A percentile compares a stretch with the other conserved stretches of the same genome.
Conservation (phyloP, 257 asterid species). For the Forsythia viridissima region DNA sequence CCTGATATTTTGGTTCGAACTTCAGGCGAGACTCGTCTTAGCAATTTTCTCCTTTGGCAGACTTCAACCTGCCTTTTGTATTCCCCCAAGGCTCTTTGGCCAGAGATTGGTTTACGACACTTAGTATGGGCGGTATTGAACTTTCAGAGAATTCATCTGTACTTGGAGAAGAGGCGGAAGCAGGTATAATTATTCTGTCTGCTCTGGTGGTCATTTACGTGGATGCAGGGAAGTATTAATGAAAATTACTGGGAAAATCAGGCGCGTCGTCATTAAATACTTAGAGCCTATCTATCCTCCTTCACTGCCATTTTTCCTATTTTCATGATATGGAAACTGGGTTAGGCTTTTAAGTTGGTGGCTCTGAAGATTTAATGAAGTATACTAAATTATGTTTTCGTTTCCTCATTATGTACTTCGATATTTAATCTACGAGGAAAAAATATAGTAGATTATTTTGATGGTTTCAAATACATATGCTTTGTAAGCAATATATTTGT, state of each 20-base stretch:
- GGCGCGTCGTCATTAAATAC: neutral
- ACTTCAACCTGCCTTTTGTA: constrained; percentile 58
- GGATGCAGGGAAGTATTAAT: neutral
- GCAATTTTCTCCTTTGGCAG: constrained; percentile 80
- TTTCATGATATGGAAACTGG: neutral
- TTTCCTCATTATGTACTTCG: neutral
- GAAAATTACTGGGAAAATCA: neutral
- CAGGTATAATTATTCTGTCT: constrained; percentile 11
- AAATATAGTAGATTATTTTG: too few species aligned
- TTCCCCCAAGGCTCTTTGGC: constrained; percentile 69
- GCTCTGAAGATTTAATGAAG: neutral
- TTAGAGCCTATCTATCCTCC: neutral
- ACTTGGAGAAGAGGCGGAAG: constrained; percentile 54
- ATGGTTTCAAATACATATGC: neutral
- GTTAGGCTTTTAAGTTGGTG: neutral
- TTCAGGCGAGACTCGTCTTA: constrained; percentile 56
- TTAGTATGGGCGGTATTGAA: constrained; percentile 69
- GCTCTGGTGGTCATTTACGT: neutral
- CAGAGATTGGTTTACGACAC: constrained; percentile 71
- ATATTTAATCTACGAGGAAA: neutral
- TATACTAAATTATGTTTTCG: neutral
- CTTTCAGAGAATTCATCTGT: constrained; percentile 51
- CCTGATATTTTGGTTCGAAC: constrained; percentile 66
- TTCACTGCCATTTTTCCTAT: neutral
- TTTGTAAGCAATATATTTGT: too few species aligned